Percentiles rank a stretch among this genome's conserved stretches.
These are phyloP conservation scores for Chloromonas sp. DNA, from an alignment of 163 green algal genomes.

Conservation along the genomic window DNA sequence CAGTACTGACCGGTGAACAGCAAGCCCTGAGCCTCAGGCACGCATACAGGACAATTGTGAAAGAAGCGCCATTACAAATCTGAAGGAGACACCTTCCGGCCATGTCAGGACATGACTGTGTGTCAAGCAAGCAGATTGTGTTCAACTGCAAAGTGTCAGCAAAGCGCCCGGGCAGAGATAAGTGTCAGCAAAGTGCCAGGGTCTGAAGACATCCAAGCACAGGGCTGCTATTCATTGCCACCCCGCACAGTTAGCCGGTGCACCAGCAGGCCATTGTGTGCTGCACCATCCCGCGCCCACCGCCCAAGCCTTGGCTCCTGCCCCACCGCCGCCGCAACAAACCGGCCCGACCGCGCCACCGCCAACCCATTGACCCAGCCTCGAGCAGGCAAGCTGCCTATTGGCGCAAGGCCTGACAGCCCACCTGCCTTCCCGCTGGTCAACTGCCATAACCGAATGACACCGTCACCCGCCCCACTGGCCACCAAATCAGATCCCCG, in stretches of 20 bases:
- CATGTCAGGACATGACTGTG: too few relatives aligned
- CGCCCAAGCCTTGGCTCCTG: slow-evolving; percentile 82
- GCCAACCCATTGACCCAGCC: slow-evolving; percentile 83
- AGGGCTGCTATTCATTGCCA: too few relatives aligned
- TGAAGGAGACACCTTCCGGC: too few relatives aligned
- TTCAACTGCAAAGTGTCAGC: too few relatives aligned
- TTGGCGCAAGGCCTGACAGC: background rate
- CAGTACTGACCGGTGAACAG: too few relatives aligned
- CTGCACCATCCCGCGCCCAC: slow-evolving; percentile 63
- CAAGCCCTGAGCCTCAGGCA: too few relatives aligned
- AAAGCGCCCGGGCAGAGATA: too few relatives aligned
- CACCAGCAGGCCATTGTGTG: slow-evolving; percentile 74
- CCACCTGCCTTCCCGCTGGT: slow-evolving; percentile 2
- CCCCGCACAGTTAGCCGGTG: slow-evolving; percentile 41
- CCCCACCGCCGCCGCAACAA: slow-evolving; percentile 77
- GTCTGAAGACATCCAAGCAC: too few relatives aligned
- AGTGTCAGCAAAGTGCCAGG: too few relatives aligned
- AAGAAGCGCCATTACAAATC: too few relatives aligned
- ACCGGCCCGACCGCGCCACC: slow-evolving; percentile 53
- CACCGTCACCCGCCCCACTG: slow-evolving; percentile 80
- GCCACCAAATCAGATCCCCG: slow-evolving; percentile 76
- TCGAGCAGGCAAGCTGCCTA: slow-evolving; percentile 59
- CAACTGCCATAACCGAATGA: slow-evolving; percentile 80
- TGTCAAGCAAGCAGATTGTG: too few relatives aligned
- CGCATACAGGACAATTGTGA: too few relatives aligned